Conservation (phyloP, 352 stramenopile species). For the Globisporangium cystogenes region DNA sequence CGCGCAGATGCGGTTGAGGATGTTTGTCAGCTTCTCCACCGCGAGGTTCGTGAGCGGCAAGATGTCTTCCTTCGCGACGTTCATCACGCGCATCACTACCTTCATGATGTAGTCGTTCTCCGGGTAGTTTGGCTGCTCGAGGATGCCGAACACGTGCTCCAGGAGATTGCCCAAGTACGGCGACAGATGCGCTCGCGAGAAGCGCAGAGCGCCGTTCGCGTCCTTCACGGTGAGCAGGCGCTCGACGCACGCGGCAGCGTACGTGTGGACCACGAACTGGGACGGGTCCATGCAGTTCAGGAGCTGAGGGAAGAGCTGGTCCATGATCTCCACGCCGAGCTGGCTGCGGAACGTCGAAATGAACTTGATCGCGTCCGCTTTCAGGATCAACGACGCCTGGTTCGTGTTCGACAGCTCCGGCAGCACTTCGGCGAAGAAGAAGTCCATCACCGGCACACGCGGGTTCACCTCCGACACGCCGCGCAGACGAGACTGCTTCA, state of each 20-base stretch:
- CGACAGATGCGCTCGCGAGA: conserved; percentile 81
- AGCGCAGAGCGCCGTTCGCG: conserved; percentile 43
- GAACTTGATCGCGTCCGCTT: conserved; percentile 98
- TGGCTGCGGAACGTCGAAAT: conserved; percentile 98
- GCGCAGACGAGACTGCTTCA: conserved; percentile 89
- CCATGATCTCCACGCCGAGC: conserved; percentile 90
- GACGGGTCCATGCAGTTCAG: conserved; percentile 78
- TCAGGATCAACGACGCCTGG: conserved; percentile 90
- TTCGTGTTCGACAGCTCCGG: conserved; percentile 89
- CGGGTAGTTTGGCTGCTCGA: conserved; percentile 90
- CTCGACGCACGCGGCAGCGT: conserved; percentile 95
- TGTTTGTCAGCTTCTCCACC: conserved; percentile 92
- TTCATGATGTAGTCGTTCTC: conserved; percentile 99
- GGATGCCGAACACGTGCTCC: conserved; percentile 93
- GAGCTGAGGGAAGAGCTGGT: conserved; percentile 92
- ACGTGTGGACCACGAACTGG: conserved; percentile 97
- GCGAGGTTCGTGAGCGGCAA: conserved; percentile 90
- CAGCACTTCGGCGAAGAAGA: conserved; percentile 93
- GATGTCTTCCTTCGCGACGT: conserved; percentile 91
- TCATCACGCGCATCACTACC: conserved; percentile 95
- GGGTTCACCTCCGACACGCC: conserved; percentile 95
- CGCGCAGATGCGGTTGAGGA: conserved; percentile 93
- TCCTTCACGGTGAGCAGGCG: conserved; percentile 96
- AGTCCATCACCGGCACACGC: conserved; percentile 95
- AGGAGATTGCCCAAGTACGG: conserved; percentile 93